These are phyloP conservation scores for Boletus rubroflammeus DNA, from an alignment of 768 basidiomycete genomes.

Conservation along the genomic window DNA sequence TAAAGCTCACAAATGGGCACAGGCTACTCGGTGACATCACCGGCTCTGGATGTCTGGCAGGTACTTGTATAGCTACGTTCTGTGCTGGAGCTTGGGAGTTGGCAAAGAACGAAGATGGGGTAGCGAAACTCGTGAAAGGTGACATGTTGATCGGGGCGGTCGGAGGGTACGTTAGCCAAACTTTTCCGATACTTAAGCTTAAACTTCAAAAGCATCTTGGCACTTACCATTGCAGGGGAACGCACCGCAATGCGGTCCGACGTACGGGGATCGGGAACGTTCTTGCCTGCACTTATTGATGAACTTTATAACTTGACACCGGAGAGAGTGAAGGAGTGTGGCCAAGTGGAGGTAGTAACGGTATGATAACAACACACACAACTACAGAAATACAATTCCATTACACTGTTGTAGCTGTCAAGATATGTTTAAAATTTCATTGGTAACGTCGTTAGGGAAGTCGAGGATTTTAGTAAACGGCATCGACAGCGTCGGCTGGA, in stretches of 20 bases:
- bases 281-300: constrained; percentile 63
- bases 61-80: constrained; percentile 74
- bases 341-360: constrained; percentile 28
- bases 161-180: constrained; percentile 55
- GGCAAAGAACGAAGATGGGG: constrained; percentile 25
- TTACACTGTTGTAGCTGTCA: not conserved
- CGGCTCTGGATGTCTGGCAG: constrained; percentile 84
- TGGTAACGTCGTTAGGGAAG: constrained; percentile 7
- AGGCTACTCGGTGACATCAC: constrained; percentile 75
- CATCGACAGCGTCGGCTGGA: constrained; percentile 82
- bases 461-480: constrained; percentile 69
- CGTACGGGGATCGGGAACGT: constrained; percentile 61
- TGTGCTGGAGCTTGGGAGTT: constrained; percentile 63
- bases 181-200: not conserved
- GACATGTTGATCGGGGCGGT: constrained; percentile 76
- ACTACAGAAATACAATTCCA: not conserved
- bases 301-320: constrained; percentile 48
- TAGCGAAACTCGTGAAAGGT: constrained; percentile 57
- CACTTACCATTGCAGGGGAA: constrained; percentile 60
- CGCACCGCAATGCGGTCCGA: constrained; percentile 47
- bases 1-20: constrained; percentile 74
- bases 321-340: constrained; percentile 29
- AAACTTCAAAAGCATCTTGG: constrained; percentile 42
- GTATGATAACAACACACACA: not conserved
- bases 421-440: not conserved